Percentiles rank a stretch among this genome's conserved stretches.
These are phyloP conservation scores for Margaritispora aquatica DNA, from an alignment of 495 filamentous ascomycete genomes.

Conservation along the genomic window DNA sequence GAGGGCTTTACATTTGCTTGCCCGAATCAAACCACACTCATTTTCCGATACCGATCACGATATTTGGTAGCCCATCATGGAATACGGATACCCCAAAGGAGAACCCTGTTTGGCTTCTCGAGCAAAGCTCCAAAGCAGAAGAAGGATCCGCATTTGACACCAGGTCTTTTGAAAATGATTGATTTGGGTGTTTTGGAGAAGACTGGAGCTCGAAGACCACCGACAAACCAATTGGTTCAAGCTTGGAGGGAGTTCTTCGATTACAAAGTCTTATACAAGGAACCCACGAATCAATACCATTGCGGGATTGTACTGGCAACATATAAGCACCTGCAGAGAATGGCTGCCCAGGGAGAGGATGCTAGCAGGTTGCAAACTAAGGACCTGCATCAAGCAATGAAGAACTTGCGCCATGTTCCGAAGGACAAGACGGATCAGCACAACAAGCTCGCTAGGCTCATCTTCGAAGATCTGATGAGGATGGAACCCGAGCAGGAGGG, in stretches of 20 bases:
- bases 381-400: conserved; percentile 40
- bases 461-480: conserved; percentile 33
- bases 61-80: conserved; percentile 15
- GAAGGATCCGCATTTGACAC: conserved; percentile 50
- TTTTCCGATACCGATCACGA: conserved; percentile 4
- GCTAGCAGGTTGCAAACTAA: conserved; percentile 33
- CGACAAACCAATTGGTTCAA: conserved; percentile 47
- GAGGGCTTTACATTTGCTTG: conserved; percentile 43
- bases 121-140: conserved; percentile 44
- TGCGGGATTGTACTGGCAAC: conserved; percentile 49
- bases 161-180: conserved; percentile 53
- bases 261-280: conserved; percentile 39
- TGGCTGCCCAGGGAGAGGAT: conserved; percentile 25
- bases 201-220: conserved; percentile 49
- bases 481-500: conserved; percentile 1
- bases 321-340: conserved; percentile 46
- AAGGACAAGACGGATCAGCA: conserved; percentile 36
- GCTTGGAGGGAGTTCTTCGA: conserved; percentile 62
- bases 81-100: conserved; percentile 38
- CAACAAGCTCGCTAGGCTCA: conserved; percentile 45
- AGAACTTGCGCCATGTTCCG: conserved; percentile 31
- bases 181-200: conserved; percentile 38
- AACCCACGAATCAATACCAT: conserved; percentile 58
- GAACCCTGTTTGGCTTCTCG: conserved; percentile 51
- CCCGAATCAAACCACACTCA: conserved; percentile 12